phyloP scores from a whole-genome alignment of 495 filamentous ascomycete species.

The Niebla homalea region DNA sequence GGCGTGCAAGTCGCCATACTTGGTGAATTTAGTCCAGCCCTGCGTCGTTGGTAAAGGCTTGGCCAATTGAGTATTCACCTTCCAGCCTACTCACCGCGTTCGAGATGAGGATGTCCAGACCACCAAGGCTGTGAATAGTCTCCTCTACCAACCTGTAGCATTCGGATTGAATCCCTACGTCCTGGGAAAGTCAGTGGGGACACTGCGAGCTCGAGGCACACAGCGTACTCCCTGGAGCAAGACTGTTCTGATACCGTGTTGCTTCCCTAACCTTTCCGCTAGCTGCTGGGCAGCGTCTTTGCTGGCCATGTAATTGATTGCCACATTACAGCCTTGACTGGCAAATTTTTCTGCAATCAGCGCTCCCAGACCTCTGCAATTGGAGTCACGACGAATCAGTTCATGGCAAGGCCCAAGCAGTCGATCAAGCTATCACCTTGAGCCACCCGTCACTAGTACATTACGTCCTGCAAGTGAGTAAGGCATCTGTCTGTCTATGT shows the following conservation, averaged over 20 bases:
- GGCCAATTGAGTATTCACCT: neutral
- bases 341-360: slow-evolving; percentile 52
- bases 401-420: neutral
- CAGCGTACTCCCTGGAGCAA: slow-evolving; percentile 45
- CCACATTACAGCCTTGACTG: slow-evolving; percentile 49
- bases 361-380: slow-evolving; percentile 49
- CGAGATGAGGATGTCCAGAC: slow-evolving; percentile 55
- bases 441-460: slow-evolving; percentile 56
- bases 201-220: neutral
- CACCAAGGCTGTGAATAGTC: slow-evolving; percentile 45
- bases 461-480: slow-evolving; percentile 50
- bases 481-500: slow-evolving; percentile 30
- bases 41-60: slow-evolving; percentile 14
- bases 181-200: slow-evolving; percentile 24
- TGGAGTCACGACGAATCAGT: neutral
- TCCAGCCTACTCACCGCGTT: slow-evolving; percentile 46
- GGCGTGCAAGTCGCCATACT: slow-evolving; percentile 49
- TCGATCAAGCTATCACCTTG: slow-evolving; percentile 33
- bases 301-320: slow-evolving; percentile 54
- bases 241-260: slow-evolving; percentile 41
- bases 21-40: slow-evolving; percentile 55
- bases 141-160: slow-evolving; percentile 41
- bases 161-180: slow-evolving; percentile 42
- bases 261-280: slow-evolving; percentile 34
- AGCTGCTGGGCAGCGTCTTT: slow-evolving; percentile 40